These are phyloP conservation scores for Talaromyces pinophilus DNA, from an alignment of 2,329 filamentous ascomycete species.

Conservation along the genomic window DNA sequence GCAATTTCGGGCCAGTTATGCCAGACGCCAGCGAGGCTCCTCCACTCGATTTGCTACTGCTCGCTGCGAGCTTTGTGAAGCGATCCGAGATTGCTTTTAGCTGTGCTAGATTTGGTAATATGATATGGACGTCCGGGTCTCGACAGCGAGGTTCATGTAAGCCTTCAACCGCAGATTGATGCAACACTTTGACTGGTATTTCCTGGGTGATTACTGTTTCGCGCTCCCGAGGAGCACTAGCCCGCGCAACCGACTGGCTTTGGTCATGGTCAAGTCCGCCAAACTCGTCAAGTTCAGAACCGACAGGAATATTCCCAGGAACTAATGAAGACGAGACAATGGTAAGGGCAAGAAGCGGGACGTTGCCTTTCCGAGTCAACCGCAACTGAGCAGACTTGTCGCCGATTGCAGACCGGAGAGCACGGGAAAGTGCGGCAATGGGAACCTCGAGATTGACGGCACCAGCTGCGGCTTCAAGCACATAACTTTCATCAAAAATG, in stretches of 20 bases:
- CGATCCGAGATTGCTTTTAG: constrained; percentile 93
- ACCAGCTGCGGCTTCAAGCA: constrained; percentile 85
- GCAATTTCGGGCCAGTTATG: constrained; percentile 63
- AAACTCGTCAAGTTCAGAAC: constrained; percentile 42
- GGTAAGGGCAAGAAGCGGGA: constrained; percentile 85
- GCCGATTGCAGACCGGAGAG: constrained; percentile 83
- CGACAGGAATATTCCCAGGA: constrained; percentile 57
- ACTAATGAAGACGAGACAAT: constrained; percentile 66
- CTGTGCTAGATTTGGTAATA: constrained; percentile 81
- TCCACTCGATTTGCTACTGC: constrained; percentile 38
- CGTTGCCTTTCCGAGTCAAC: constrained; percentile 86
- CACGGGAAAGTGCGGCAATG: constrained; percentile 80
- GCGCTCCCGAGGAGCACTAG: constrained; percentile 65
- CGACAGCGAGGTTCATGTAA: constrained; percentile 89
- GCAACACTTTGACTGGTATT: constrained; percentile 88
- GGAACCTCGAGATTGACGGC: constrained; percentile 96
- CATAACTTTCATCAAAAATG: constrained; percentile 79
- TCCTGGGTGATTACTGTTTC: constrained; percentile 95
- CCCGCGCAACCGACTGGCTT: constrained; percentile 31
- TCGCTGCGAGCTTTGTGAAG: constrained; percentile 78
- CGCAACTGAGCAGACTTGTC: constrained; percentile 80
- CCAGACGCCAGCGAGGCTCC: constrained; percentile 30
- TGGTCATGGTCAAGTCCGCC: constrained; percentile 39
- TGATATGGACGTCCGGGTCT: constrained; percentile 91
- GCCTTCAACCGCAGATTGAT: constrained; percentile 80